These are phyloP conservation scores for Pseudozyma hubeiensis DNA, from an alignment of 1,284 basidiomycete genomes.

Conservation along the genomic window DNA sequence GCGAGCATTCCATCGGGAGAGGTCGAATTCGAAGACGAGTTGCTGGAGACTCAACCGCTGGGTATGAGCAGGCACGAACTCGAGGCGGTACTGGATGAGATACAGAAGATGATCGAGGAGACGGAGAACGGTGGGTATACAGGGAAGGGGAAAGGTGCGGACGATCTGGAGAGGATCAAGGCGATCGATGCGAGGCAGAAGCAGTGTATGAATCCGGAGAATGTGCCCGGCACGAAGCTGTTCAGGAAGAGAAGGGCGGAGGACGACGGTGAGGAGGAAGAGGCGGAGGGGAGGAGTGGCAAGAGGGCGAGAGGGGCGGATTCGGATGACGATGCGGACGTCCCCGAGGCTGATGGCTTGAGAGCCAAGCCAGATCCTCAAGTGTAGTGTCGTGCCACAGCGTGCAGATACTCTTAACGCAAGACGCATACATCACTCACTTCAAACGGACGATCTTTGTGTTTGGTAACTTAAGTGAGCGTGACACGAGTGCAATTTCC, in stretches of 20 bases:
- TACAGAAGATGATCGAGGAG: constrained; percentile 24
- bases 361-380: constrained; percentile 23
- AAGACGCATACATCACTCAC: background rate
- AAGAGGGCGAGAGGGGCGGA: constrained; percentile 5
- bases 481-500: no score
- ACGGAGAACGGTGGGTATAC: constrained; percentile 33
- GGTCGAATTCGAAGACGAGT: constrained; percentile 36
- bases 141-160: constrained; percentile 21
- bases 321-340: constrained; percentile 34
- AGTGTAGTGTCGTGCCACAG: background rate
- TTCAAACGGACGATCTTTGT: background rate
- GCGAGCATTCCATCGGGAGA: background rate
- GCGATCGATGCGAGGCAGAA: constrained; percentile 52
- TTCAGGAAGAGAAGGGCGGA: constrained; percentile 16
- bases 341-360: constrained; percentile 18
- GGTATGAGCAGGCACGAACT: constrained; percentile 75
- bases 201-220: constrained; percentile 39
- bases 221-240: constrained; percentile 17
- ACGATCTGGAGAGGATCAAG: constrained; percentile 53
- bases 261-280: constrained; percentile 7
- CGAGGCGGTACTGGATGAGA: constrained; percentile 74
- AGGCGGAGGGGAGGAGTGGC: background rate
- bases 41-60: constrained; percentile 29
- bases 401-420: background rate
- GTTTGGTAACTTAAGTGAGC: background rate